Percentiles rank a stretch among this genome's conserved stretches.
phyloP scores from a whole-genome alignment of 139 green algal species.

The Cymbomonas tetramitiformis region DNA sequence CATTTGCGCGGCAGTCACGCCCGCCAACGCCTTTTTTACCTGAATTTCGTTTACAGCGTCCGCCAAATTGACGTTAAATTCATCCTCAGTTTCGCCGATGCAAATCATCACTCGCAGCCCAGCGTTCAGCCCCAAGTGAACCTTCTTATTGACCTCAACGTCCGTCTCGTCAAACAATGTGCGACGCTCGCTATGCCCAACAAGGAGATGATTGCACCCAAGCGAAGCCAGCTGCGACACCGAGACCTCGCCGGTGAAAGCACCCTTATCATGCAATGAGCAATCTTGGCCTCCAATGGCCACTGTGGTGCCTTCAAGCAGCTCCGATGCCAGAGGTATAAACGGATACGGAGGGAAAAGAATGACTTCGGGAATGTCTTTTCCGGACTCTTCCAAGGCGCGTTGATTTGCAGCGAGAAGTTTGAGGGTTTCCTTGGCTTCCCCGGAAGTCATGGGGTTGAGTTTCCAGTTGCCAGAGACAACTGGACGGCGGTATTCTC shows the following conservation, averaged over 20 bases:
- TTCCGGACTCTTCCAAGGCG: too few species aligned
- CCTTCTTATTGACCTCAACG: conserved; percentile 63
- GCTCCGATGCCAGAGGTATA: too few species aligned
- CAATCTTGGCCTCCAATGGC: too few species aligned
- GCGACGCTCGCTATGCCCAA: conserved; percentile 78
- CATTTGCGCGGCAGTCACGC: conserved; percentile 39
- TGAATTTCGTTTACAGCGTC: not conserved
- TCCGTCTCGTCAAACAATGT: conserved; percentile 59
- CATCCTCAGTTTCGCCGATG: conserved; percentile 77
- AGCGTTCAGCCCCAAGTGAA: conserved; percentile 49
- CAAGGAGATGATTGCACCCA: conserved; percentile 61
- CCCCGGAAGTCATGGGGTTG: not conserved
- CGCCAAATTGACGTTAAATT: conserved; percentile 51
- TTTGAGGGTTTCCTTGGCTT: not conserved
- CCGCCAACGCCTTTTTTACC: not conserved
- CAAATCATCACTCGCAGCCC: conserved; percentile 79
- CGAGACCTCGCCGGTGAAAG: conserved; percentile 79
- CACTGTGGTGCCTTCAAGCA: too few species aligned
- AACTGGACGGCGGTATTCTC: too few species aligned
- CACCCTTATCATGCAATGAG: conserved; percentile 61
- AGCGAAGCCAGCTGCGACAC: conserved; percentile 37
- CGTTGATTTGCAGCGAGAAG: too few species aligned
- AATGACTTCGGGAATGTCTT: too few species aligned
- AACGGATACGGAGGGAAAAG: too few species aligned
- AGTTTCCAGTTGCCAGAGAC: conserved; percentile 13